phyloP scores from a whole-genome alignment of 768 basidiomycete genomes.

The Tricholoma sp. region DNA sequence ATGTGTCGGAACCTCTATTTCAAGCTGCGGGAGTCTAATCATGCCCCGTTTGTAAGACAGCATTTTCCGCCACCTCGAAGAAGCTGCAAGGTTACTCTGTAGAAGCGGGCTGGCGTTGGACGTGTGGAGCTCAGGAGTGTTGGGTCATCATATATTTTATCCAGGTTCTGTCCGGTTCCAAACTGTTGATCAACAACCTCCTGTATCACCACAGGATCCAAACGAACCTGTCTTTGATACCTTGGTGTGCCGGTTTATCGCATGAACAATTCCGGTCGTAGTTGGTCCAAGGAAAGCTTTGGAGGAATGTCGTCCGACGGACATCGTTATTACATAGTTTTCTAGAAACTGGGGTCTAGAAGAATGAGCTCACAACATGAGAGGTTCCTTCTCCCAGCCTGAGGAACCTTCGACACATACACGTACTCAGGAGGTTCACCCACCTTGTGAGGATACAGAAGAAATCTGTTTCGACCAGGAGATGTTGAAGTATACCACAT shows the following conservation, averaged over 20 bases:
- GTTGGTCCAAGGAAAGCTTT: no score
- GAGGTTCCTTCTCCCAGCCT: no score
- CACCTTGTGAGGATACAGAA: no score
- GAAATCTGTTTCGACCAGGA: no score
- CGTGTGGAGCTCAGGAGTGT: constrained; percentile 84
- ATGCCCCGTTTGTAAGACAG: constrained; percentile 42
- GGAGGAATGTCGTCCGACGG: no score
- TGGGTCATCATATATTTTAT: constrained; percentile 61
- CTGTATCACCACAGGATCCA: constrained; percentile 52
- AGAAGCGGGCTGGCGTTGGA: constrained; percentile 83
- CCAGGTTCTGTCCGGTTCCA: not conserved
- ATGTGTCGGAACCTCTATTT: constrained; percentile 1
- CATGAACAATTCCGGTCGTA: no score
- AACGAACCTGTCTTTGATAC: constrained; percentile 91
- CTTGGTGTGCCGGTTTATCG: constrained; percentile 86
- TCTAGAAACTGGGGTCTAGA: no score
- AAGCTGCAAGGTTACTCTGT: constrained; percentile 88
- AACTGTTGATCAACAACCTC: not conserved
- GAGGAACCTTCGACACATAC: no score
- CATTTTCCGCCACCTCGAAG: constrained; percentile 88
- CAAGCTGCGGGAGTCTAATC: not conserved
- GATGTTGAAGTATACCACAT: no score
- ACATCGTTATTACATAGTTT: no score
- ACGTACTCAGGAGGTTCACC: no score
- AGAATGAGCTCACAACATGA: no score